Conservation (phyloP, 257 asterid species). For the Solanum paucissectum region DNA sequence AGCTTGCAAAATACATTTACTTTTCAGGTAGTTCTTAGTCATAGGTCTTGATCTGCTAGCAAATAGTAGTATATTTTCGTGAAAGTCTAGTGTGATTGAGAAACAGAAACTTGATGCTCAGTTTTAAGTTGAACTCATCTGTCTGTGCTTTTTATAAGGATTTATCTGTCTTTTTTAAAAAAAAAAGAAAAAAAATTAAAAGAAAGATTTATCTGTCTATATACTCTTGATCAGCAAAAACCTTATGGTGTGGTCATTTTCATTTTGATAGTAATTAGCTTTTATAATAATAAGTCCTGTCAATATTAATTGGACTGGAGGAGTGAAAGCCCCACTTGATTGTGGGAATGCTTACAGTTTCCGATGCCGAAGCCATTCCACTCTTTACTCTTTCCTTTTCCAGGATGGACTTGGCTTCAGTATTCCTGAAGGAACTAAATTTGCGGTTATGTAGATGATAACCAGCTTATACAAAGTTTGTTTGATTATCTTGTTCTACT, state of each 20-base stretch:
- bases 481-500: background rate
- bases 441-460: background rate
- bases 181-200: background rate
- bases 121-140: background rate
- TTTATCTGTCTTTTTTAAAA: background rate
- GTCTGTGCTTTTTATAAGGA: background rate
- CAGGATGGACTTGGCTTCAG: background rate
- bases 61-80: background rate
- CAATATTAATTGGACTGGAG: background rate
- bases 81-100: background rate
- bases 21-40: background rate
- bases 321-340: background rate
- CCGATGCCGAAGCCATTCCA: background rate
- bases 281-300: background rate
- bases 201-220: background rate
- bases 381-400: background rate
- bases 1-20: background rate
- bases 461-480: background rate
- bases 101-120: background rate
- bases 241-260: background rate
- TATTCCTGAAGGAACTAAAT: background rate
- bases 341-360: background rate
- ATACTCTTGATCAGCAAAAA: background rate
- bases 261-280: background rate
- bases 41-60: background rate